Conservation (phyloP, 371 early-diverging fungal species). For the Mucor indicus region DNA sequence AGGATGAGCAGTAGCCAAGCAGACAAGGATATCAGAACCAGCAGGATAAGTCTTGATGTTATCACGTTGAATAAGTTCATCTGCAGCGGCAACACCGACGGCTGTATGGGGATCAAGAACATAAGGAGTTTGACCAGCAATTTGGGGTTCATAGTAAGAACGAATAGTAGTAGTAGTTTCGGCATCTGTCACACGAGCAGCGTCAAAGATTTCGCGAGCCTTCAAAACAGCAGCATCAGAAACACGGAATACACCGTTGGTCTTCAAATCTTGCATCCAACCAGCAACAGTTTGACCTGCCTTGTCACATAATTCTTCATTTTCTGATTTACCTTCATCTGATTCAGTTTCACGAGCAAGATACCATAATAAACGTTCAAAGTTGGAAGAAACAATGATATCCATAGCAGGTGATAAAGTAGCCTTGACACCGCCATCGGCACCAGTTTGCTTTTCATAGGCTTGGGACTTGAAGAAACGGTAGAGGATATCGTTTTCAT, state of each 20-base stretch:
- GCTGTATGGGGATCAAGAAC: conserved; percentile 96
- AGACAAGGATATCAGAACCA: conserved; percentile 54
- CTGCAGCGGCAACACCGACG: conserved; percentile 88
- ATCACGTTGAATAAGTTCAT: conserved; percentile 36
- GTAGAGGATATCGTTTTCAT: conserved; percentile 95
- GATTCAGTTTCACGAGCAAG: conserved; percentile 63
- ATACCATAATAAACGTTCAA: conserved; percentile 95
- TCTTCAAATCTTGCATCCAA: conserved; percentile 85
- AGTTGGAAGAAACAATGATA: conserved; percentile 92
- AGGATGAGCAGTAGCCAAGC: conserved; percentile 93
- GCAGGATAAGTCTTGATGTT: conserved; percentile 27
- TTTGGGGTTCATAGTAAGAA: conserved; percentile 55
- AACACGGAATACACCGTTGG: conserved; percentile 72
- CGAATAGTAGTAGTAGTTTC: conserved; percentile 76
- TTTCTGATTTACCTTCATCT: conserved; percentile 26
- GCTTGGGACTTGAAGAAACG: conserved; percentile 85
- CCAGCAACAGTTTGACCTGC: conserved; percentile 59
- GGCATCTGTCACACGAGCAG: conserved; percentile 72
- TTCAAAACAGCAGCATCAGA: conserved; percentile 56
- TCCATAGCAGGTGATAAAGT: conserved; percentile 98
- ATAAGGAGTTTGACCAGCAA: conserved; percentile 56
- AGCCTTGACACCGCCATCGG: conserved; percentile 65
- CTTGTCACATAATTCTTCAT: conserved; percentile 39
- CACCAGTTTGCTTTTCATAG: conserved; percentile 71
- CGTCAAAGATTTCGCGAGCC: conserved; percentile 74